Conservation (phyloP, 75 land plant species). For the Picea glauca region DNA sequence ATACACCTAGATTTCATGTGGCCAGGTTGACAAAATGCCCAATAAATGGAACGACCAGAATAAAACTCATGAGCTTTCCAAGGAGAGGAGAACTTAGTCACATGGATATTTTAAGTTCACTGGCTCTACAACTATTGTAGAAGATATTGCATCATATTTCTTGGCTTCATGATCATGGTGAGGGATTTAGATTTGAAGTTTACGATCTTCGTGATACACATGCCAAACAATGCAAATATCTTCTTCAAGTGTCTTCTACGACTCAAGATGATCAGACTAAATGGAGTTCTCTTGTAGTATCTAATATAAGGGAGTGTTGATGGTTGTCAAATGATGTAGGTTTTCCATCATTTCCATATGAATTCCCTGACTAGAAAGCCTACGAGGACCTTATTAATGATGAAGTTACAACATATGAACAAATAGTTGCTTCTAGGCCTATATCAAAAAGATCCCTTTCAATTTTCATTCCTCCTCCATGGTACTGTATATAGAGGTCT, state of each 20-base stretch:
- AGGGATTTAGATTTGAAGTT: constrained; percentile 12
- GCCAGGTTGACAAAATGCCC: no score
- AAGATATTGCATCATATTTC: constrained; percentile 51
- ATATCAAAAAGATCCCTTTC: constrained; percentile 31
- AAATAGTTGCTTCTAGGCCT: constrained; percentile 29
- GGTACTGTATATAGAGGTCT: constrained; percentile 32
- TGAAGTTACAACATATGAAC: constrained; percentile 36
- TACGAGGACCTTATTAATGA: constrained; percentile 37
- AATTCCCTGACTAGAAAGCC: constrained; percentile 82
- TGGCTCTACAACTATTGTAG: constrained; percentile 23
- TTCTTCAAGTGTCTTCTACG: not conserved
- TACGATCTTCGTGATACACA: constrained; percentile 52
- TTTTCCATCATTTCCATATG: constrained; percentile 69
- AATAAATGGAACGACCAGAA: not conserved
- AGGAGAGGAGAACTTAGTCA: constrained; percentile 59
- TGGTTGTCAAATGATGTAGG: constrained; percentile 76
- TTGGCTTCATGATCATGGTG: constrained; percentile 13
- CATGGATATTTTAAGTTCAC: constrained; percentile 57
- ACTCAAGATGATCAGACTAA: not conserved
- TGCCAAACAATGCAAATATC: not conserved
- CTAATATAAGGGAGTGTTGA: constrained; percentile 14
- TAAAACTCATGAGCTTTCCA: constrained; percentile 37
- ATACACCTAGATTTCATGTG: no score
- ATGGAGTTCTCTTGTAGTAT: not conserved
- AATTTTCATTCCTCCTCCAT: constrained; percentile 47